Base-by-base conservation (phyloP, 1,139 yeast genomes). In the Pneumocystis carinii region DNA sequence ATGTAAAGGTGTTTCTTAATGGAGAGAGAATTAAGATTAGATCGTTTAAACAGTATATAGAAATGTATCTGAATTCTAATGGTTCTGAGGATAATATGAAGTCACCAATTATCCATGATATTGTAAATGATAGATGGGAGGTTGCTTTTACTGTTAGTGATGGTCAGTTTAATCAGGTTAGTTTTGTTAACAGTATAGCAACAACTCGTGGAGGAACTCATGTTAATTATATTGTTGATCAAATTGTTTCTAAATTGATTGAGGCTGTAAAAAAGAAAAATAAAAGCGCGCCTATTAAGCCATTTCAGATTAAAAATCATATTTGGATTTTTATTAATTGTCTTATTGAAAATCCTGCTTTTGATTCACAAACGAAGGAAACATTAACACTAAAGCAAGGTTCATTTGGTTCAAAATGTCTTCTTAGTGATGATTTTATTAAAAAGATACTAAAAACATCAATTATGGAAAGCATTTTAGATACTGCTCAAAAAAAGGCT, bases 191-290 rank as follows among this genome's bases (percentile, higher is more conserved):
- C 72, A 90, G 97, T 3, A 94, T 94, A 72, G 98, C 98, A 0
- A 94, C 99, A 0, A 92, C 98, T 0, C 78, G 90, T 1, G 99
- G 98, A 66, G 99, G 99, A 69, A 87, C 98, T 0, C 99, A 94
- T 73, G 95, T 90, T 56, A 89, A 86, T 69, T 84, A 86, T 72
- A 81, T 90, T 59, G 79, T 94, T 3, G 97, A 92, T 73, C 90
- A 90, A 75, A 81, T 94, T 64, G 86, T 88, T 36, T 81, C 79
- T 65, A 89, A 87, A 72, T 86, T 89, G 53, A 76, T 84, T 38
- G 88, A 88, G 29, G 77, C 80, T 42, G 81, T 90, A 70, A 88
- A 84, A 71, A 90, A 87, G 75, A 86, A 84, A 72, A 87, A 87
- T 72, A 85, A 83, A 68, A 62, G 64, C 8, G 83, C 88, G 42